Base-by-base conservation (phyloP, 2,329 filamentous ascomycete genomes). In the Colletotrichum truncatum region DNA sequence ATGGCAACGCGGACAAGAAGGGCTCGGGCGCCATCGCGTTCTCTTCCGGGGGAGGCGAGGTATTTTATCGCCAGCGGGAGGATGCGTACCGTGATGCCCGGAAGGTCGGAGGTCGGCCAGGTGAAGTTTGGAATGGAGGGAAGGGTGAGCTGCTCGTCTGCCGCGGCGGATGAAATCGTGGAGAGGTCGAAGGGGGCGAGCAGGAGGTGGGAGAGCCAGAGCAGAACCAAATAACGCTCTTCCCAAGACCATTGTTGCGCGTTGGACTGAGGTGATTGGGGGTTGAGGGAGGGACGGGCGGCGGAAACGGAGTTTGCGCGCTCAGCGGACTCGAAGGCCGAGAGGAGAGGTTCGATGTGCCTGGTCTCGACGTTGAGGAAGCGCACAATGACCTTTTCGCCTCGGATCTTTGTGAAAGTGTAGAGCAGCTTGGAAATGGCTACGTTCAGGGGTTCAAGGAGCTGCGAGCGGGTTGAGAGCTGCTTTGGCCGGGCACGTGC, bases 331-430 rank as follows among this genome's bases (percentile, higher is more conserved):
- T 97, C 93, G 41, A 97, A 87, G 14, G 91, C 90, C 2, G 85
- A 84, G 8, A 98, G 83, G 66, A 99, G 84, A 1, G 91, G 85
- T 75, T 97, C 94, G 12, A 99, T 86, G 73, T 94, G 91, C 72
- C 87, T 91, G 2, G 94, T 91, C 76, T 98, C 96, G 69, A 96
- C 97, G 74, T 92, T 95, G 69, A 99, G 82, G 74, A 98, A 98
- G 41, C 93, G 89, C 55, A 94, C 89, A 70, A 99, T 91, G 54
- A 99, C 91, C 77, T 98, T 98, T 75, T 96, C 90, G 23, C 96
- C 95, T 56, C 96, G 88, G 53, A 98, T 91, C 79, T 99, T 99
- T 84, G 94, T 98, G 66, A 99, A 91, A 0, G 91, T 91, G 75
- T 98, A 98, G 34, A 99, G 78, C 2, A 98, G 83, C 67, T 86